A percentile compares a stretch with the other conserved stretches of the same genome.
phyloP scores from a whole-genome alignment of 805 yeast genomes.

The Myxozyma monticola region DNA sequence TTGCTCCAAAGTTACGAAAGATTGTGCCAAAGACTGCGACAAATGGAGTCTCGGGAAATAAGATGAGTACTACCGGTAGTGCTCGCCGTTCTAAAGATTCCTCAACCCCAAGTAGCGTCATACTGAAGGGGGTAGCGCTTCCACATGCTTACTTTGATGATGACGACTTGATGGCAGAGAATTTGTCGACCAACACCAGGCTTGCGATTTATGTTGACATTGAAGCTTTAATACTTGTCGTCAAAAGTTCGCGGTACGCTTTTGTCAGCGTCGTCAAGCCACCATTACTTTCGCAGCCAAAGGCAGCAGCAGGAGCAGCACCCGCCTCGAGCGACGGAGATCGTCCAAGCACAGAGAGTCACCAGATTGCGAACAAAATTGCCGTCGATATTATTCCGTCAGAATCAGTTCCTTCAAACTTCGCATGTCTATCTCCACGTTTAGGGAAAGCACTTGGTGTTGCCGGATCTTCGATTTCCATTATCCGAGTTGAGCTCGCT shows the following conservation, averaged over 20 bases:
- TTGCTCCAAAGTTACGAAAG: conserved; percentile 63
- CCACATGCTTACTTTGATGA: conserved; percentile 49
- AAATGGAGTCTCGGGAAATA: not conserved
- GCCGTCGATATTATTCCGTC: conserved; percentile 53
- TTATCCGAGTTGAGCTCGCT: conserved; percentile 54
- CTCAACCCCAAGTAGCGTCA: conserved; percentile 28
- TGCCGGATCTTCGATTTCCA: conserved; percentile 32
- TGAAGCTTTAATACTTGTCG: conserved; percentile 41
- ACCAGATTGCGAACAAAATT: conserved; percentile 40
- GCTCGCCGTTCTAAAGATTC: conserved; percentile 3
- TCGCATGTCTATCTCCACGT: conserved; percentile 54
- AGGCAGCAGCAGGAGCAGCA: conserved; percentile 4
- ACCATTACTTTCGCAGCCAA: conserved; percentile 25
- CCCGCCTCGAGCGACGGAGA: too few species aligned
- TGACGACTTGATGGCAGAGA: not conserved
- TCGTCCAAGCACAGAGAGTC: too few species aligned
- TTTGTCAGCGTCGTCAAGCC: conserved; percentile 34
- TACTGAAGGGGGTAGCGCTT: conserved; percentile 56
- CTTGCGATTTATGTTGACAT: conserved; percentile 50
- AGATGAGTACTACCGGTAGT: conserved; percentile 11
- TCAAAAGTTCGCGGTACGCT: conserved; percentile 41
- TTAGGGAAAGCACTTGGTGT: conserved; percentile 60
- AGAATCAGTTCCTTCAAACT: conserved; percentile 40
- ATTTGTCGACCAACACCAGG: not conserved
- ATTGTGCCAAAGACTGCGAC: not conserved